A percentile compares a stretch with the other conserved stretches of the same genome.
phyloP scores from a whole-genome alignment of 768 basidiomycete species.

The Punctularia strigosozonata region DNA sequence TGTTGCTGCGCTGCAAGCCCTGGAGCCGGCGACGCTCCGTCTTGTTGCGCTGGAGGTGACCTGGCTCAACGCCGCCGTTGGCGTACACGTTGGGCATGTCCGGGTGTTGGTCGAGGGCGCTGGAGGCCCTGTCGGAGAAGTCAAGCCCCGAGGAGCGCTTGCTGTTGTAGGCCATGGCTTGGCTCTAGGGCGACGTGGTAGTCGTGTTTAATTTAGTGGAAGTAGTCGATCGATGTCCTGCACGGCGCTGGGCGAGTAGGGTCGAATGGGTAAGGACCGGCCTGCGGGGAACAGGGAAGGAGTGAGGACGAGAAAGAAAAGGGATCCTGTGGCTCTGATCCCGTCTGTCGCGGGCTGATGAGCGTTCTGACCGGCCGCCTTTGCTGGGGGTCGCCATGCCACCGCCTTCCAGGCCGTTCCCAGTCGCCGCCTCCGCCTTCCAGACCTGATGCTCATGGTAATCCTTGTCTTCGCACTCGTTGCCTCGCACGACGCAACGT shows the following conservation, averaged over 20 bases:
- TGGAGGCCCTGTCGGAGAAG: slow-evolving; percentile 44
- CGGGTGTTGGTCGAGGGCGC: slow-evolving; percentile 41
- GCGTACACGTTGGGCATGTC: slow-evolving; percentile 12
- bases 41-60: slow-evolving; percentile 72
- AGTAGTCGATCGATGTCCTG: slow-evolving; percentile 22
- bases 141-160: slow-evolving; percentile 51
- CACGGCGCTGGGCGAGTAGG: slow-evolving; percentile 21
- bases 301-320: slow-evolving; percentile 16
- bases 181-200: slow-evolving; percentile 3
- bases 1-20: slow-evolving; percentile 61
- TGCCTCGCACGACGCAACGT: too few relatives aligned
- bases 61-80: slow-evolving; percentile 20
- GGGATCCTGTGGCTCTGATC: too few relatives aligned
- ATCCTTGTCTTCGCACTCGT: too few relatives aligned
- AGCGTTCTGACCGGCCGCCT: too few relatives aligned
- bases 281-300: slow-evolving; percentile 24
- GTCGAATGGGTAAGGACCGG: slow-evolving; percentile 29
- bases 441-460: too few relatives aligned
- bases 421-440: too few relatives aligned
- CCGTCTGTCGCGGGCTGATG: too few relatives aligned
- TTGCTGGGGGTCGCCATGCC: too few relatives aligned
- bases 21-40: slow-evolving; percentile 76
- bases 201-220: slow-evolving; percentile 13
- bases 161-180: slow-evolving; percentile 21
- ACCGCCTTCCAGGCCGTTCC: too few relatives aligned